These are phyloP conservation scores for Scheffersomyces lignicola DNA, from an alignment of 1,139 yeast species.

Conservation along the genomic window DNA sequence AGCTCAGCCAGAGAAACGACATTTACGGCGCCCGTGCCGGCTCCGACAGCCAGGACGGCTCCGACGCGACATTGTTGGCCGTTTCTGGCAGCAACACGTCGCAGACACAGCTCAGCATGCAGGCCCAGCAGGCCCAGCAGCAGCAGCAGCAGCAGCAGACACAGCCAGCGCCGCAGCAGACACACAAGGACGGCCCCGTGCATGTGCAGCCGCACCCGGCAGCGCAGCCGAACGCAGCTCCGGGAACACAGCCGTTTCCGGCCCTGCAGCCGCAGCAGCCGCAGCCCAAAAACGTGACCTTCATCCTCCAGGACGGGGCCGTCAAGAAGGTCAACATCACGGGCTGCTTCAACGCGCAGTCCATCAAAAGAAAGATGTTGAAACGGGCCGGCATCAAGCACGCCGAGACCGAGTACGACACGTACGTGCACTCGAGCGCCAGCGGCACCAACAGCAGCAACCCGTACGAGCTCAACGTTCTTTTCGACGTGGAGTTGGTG, in stretches of 20 bases:
- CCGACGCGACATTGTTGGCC: background rate
- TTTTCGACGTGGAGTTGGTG: conserved; percentile 79
- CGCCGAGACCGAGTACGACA: conserved; percentile 42
- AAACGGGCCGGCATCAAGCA: conserved; percentile 55
- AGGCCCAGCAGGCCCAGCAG: background rate
- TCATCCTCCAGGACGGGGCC: conserved; percentile 78
- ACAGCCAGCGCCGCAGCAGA: too few species aligned
- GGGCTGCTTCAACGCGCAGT: conserved; percentile 80
- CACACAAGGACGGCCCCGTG: conserved; percentile 8
- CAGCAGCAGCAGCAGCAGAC: too few species aligned
- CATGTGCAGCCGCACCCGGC: conserved; percentile 2
- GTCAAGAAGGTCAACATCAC: conserved; percentile 69
- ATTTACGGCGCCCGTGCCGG: background rate
- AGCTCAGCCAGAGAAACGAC: conserved; percentile 6
- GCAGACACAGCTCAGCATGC: background rate
- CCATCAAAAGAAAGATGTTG: conserved; percentile 71
- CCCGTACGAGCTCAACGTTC: conserved; percentile 17
- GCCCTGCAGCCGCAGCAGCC: too few species aligned
- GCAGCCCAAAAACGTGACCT: conserved; percentile 52
- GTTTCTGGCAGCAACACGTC: background rate
- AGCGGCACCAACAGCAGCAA: conserved; percentile 9
- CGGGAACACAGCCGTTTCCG: conserved; percentile 6
- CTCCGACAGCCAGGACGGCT: background rate
- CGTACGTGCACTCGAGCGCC: conserved; percentile 32
- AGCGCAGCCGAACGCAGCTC: conserved; percentile 1